Base-by-base conservation (phyloP, 2,329 filamentous ascomycete genomes). In the Seiridium cupressi region DNA sequence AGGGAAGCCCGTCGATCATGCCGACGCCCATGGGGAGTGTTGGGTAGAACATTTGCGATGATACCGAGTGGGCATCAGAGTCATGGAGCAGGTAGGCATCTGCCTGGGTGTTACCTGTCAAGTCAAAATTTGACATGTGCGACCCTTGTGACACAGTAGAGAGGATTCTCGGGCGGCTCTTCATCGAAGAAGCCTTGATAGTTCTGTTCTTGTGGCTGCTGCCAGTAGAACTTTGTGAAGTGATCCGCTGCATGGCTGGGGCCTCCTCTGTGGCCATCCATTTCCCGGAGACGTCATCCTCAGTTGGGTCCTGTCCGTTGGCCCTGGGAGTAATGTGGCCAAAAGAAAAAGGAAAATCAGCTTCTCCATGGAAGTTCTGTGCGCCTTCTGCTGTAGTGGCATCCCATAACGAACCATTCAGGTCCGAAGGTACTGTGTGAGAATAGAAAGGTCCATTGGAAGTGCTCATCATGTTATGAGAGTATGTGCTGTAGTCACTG, bases 361-460 rank as follows among this genome's bases (percentile, higher is more conserved):
- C 67, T 64, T 85, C 82, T 79, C 79, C 81, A 68, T 77, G 78
- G 73, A 84, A 83, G 81, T 82, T 84, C 80, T 85, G 84, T 83
- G 81, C 69, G 70, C 82, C 82, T 81, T 86, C 84, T 78, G 76
- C 83, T 78, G 76, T 76, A 78, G 81, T 75, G 71, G 79, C 71
- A 68, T 80, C 83, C 84, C 84, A 86, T 70, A 81, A 76, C 72
- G 81, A 78, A 77, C 81, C 78, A 68, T 73, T 73, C 62, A 84
- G 79, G 79, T 84, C 83, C 71, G 80, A 76, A 78, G 82, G 81
- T 82, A 81, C 83, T 81, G 82, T 82, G 72, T 84, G 82, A 80
- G 80, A 79, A 75, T 81, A 84, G 76, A 84, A 84, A 73, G 84
- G 79, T 73, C 80, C 80, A 66, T 75, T 75, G 67, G 79, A 70